Evolutionary conservation across 495 filamentous ascomycete genomes (phyloP).

Genomic region (Tuber melanosporum): DNA sequence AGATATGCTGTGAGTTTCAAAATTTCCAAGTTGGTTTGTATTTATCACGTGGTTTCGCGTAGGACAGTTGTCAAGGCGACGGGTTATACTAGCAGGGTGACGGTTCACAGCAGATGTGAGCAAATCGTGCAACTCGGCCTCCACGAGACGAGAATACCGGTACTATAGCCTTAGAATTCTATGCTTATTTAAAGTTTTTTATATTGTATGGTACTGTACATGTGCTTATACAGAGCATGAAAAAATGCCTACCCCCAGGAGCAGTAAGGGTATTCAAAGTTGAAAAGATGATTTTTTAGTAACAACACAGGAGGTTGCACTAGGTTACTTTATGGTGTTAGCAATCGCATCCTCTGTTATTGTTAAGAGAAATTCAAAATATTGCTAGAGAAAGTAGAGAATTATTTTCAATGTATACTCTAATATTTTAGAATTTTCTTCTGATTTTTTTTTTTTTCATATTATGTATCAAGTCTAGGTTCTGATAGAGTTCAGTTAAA

Average conservation of each 20-base stretch:
- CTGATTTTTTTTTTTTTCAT: too few species aligned
- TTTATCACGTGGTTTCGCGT: constrained; percentile 15
- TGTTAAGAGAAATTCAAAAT: too few species aligned
- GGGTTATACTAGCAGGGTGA: background rate
- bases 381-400: too few species aligned
- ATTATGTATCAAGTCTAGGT: too few species aligned
- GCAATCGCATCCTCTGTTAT: too few species aligned
- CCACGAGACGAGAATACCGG: background rate
- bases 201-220: background rate
- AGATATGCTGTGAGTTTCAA: constrained; percentile 1
- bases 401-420: too few species aligned
- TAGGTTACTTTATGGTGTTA: too few species aligned
- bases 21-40: constrained; percentile 22
- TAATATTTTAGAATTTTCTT: too few species aligned
- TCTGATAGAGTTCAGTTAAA: too few species aligned
- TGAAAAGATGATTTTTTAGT: too few species aligned
- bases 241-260: background rate
- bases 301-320: too few species aligned
- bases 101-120: background rate
- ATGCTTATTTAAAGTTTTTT: background rate
- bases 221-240: background rate
- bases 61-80: constrained; percentile 21
- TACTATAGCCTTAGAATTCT: background rate
- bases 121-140: background rate
- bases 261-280: too few species aligned